Conservation (phyloP, 768 basidiomycete genomes). For the Chiua virens region DNA sequence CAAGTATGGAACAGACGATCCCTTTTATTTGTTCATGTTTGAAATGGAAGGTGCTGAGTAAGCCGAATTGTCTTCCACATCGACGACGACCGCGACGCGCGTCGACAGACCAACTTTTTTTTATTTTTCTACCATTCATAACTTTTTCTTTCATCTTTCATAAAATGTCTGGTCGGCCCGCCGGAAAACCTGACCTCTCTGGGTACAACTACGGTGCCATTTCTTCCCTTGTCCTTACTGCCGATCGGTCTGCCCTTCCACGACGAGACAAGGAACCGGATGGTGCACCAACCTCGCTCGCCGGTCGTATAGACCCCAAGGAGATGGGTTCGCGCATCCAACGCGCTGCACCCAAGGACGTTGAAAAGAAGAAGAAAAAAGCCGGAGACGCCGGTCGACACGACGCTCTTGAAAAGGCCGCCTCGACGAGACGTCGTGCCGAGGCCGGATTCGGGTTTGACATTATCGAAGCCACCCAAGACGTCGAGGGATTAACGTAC, state of each 20-base stretch:
- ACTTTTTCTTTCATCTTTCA: neutral
- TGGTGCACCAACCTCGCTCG: slow-evolving; percentile 91
- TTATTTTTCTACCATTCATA: neutral
- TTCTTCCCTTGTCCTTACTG: slow-evolving; percentile 92
- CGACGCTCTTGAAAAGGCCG: slow-evolving; percentile 57
- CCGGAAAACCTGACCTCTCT: slow-evolving; percentile 75
- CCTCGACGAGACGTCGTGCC: slow-evolving; percentile 54
- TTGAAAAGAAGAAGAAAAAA: slow-evolving; percentile 93
- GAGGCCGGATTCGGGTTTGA: slow-evolving; percentile 81
- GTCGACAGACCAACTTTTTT: neutral
- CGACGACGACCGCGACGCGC: too few species aligned
- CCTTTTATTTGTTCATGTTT: slow-evolving; percentile 23
- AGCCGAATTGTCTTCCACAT: neutral
- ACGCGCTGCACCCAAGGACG: slow-evolving; percentile 79
- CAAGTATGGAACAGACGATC: too few species aligned
- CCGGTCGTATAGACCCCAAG: slow-evolving; percentile 82
- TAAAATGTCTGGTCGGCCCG: slow-evolving; percentile 40
- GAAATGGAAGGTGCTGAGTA: slow-evolving; percentile 17
- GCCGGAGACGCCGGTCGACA: slow-evolving; percentile 52
- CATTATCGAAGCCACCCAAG: slow-evolving; percentile 91
- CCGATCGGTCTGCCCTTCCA: slow-evolving; percentile 77
- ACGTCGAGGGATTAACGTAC: slow-evolving; percentile 91
- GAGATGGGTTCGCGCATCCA: slow-evolving; percentile 94
- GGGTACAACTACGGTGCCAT: slow-evolving; percentile 96
- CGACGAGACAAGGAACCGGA: slow-evolving; percentile 95